These are phyloP conservation scores for Cardamine chenopodiifolia DNA, from an alignment of 345 rosid species.

Conservation along the genomic window DNA sequence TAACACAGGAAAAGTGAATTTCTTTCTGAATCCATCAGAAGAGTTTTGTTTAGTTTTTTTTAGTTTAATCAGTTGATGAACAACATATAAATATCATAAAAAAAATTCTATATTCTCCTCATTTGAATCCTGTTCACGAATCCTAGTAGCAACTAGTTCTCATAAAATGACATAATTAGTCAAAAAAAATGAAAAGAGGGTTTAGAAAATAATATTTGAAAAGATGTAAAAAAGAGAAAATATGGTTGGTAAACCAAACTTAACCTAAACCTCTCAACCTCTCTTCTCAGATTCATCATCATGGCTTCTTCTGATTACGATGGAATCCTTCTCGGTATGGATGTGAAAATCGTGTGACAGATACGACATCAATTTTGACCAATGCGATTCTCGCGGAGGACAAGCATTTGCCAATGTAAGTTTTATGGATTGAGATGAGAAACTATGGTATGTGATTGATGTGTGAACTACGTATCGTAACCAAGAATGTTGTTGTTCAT, in stretches of 20 bases:
- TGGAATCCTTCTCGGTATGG: slow-evolving; percentile 82
- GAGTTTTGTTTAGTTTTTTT: slow-evolving; percentile 10
- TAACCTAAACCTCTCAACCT: slow-evolving; percentile 15
- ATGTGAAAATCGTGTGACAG: slow-evolving; percentile 47
- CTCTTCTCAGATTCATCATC: slow-evolving; percentile 3
- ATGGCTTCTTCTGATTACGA: slow-evolving; percentile 43
- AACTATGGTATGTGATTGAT: too few relatives aligned
- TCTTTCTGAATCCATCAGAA: slow-evolving; percentile 10
- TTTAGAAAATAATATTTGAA: not conserved
- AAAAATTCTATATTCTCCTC: too few relatives aligned
- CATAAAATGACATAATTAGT: too few relatives aligned
- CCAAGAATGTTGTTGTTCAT: not conserved
- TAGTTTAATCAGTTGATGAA: not conserved
- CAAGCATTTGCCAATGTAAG: slow-evolving; percentile 90
- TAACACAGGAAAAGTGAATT: slow-evolving; percentile 17
- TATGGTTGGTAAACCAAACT: slow-evolving; percentile 38
- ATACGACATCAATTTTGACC: slow-evolving; percentile 79
- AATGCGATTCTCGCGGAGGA: slow-evolving; percentile 94
- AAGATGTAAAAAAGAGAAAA: not conserved
- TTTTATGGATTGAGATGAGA: not conserved
- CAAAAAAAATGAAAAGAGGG: not conserved
- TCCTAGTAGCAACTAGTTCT: too few relatives aligned
- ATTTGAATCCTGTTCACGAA: too few relatives aligned
- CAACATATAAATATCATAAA: not conserved
- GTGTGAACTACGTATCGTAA: not conserved